Conservation (phyloP, 176 grass and related monocot species). For the Cocos nucifera region DNA sequence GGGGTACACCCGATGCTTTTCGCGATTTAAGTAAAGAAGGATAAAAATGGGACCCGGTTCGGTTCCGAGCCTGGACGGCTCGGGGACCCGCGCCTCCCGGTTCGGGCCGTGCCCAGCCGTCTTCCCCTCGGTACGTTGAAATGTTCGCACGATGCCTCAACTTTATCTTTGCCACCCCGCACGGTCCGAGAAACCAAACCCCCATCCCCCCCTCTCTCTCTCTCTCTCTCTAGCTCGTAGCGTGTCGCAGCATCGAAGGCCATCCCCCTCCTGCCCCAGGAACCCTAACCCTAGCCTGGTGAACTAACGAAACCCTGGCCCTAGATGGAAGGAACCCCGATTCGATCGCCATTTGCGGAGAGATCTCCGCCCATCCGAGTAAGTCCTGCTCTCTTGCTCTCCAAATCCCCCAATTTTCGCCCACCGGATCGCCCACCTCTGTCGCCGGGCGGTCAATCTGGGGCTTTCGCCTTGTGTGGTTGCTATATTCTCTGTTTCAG, state of each 20-base stretch:
- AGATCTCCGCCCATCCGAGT: not conserved
- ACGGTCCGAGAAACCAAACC: too few relatives aligned
- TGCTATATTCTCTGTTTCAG: not conserved
- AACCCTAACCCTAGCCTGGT: not conserved
- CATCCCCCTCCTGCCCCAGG: not conserved
- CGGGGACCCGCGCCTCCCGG: not conserved
- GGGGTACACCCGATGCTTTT: too few relatives aligned
- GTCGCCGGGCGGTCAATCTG: too few relatives aligned
- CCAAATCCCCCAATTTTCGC: not conserved
- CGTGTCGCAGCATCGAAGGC: constrained; percentile 33
- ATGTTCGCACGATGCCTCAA: constrained; percentile 44
- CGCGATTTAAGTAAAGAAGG: too few relatives aligned
- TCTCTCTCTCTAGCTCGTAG: constrained; percentile 17
- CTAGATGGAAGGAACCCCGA: constrained; percentile 2
- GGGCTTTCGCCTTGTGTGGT: not conserved
- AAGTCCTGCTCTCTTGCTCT: not conserved
- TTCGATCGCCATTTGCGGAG: constrained; percentile 1
- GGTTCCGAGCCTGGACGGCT: not conserved
- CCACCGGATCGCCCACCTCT: too few relatives aligned
- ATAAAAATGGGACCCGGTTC: not conserved
- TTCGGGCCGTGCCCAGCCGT: constrained; percentile 1
- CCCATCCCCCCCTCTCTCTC: constrained; percentile 32
- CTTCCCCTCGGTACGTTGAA: constrained; percentile 41
- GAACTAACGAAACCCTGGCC: constrained; percentile 9
- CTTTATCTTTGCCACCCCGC: too few relatives aligned